Evolutionary conservation across 148 eudicot species (phyloP).

Genomic region (Fagopyrum esculentum): DNA sequence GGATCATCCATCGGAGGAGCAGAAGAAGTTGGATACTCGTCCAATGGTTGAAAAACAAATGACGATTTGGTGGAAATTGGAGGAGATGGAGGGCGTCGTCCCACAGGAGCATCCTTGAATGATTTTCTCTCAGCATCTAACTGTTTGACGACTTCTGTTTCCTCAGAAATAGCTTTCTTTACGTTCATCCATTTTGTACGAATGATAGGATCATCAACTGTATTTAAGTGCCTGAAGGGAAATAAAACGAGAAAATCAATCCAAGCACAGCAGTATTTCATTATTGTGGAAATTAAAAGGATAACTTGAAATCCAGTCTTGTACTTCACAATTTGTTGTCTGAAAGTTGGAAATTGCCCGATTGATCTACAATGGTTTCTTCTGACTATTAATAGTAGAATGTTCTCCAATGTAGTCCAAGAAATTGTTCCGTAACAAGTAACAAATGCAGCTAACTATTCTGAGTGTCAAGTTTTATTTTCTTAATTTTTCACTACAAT

Average conservation of each 20-base stretch:
- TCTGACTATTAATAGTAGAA: neutral
- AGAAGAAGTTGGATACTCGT: slow-evolving; percentile 93
- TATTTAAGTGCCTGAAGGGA: slow-evolving; percentile 55
- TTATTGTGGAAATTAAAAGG: neutral
- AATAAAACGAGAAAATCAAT: neutral
- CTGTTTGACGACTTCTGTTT: slow-evolving; percentile 92
- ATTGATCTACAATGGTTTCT: slow-evolving; percentile 21
- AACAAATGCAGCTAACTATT: neutral
- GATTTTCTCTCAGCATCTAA: slow-evolving; percentile 89
- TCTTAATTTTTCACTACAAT: neutral
- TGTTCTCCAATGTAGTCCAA: neutral
- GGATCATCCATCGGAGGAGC: slow-evolving; percentile 84
- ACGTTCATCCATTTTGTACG: slow-evolving; percentile 97
- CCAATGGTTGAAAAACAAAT: slow-evolving; percentile 88
- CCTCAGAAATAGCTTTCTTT: slow-evolving; percentile 85
- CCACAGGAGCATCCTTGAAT: slow-evolving; percentile 77
- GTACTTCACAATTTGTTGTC: neutral
- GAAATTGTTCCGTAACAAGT: neutral
- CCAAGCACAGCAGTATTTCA: neutral
- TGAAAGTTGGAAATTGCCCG: neutral
- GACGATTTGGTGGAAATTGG: slow-evolving; percentile 87
- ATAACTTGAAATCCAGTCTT: neutral
- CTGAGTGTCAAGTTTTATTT: neutral
- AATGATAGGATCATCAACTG: slow-evolving; percentile 77
- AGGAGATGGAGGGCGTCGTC: slow-evolving; percentile 89